Conservation (phyloP, 164 flowering plant species). For the Litsea cubeba region DNA sequence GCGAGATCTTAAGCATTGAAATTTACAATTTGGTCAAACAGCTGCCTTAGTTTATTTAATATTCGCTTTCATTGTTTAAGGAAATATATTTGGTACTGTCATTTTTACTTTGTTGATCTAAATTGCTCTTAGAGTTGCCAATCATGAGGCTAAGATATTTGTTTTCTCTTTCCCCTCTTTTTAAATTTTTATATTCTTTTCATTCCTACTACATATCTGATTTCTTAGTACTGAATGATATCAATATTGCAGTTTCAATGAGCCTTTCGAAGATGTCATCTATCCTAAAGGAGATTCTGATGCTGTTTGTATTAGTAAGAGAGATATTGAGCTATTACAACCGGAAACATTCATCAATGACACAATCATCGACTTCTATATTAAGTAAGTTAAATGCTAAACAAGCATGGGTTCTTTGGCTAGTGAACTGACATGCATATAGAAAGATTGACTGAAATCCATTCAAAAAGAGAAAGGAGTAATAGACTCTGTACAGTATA, state of each 20-base stretch:
- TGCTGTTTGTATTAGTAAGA: slow-evolving; percentile 85
- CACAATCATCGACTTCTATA: slow-evolving; percentile 91
- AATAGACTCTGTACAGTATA: too few species aligned
- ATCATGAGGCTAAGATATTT: neutral
- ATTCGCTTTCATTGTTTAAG: too few species aligned
- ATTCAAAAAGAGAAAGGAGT: too few species aligned
- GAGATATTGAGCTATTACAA: slow-evolving; percentile 77
- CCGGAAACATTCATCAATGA: slow-evolving; percentile 77
- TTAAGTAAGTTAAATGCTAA: slow-evolving; percentile 52
- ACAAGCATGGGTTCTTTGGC: neutral
- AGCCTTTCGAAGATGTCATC: slow-evolving; percentile 70
- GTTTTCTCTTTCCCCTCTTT: neutral
- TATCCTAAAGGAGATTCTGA: slow-evolving; percentile 92
- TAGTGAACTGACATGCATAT: too few species aligned
- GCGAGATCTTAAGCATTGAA: too few species aligned
- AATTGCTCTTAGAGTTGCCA: neutral
- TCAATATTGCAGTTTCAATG: slow-evolving; percentile 53
- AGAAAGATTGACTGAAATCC: too few species aligned
- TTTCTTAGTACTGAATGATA: neutral
- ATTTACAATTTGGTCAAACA: too few species aligned
- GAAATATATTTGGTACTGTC: neutral
- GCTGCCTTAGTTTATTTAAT: too few species aligned
- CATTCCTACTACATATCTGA: neutral
- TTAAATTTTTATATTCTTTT: neutral
- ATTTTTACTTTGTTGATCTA: neutral